Conservation (phyloP, 768 basidiomycete species). For the Rhodotorula graminis region DNA sequence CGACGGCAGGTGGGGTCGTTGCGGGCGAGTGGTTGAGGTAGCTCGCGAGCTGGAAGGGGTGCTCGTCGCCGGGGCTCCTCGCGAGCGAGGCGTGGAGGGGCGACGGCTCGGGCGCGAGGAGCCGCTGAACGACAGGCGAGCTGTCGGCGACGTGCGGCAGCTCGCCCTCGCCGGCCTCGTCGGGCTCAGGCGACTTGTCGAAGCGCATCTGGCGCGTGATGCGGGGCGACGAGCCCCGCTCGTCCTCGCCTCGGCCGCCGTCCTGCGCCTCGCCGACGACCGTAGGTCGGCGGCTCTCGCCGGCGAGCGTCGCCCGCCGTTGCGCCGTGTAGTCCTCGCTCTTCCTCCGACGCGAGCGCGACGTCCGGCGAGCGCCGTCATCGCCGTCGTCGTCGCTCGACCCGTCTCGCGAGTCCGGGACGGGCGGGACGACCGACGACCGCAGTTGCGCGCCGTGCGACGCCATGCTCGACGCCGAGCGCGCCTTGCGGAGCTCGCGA, state of each 20-base stretch:
- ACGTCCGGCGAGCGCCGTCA: not conserved
- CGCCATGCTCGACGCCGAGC: not conserved
- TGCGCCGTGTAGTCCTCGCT: not conserved
- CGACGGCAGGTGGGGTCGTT: not conserved
- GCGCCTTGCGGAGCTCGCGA: not conserved
- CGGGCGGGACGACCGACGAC: not conserved
- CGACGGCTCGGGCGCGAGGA: not conserved
- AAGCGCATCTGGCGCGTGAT: not conserved
- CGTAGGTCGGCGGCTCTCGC: not conserved
- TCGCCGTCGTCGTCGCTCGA: not conserved
- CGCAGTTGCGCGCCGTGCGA: not conserved
- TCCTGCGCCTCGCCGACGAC: not conserved
- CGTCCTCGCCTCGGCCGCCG: not conserved
- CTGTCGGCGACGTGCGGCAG: not conserved
- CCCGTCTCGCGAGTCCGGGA: not conserved
- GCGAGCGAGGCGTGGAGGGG: not conserved
- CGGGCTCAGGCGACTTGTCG: not conserved
- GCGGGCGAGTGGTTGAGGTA: constrained; percentile 3
- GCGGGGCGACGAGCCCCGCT: not conserved
- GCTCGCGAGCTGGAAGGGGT: not conserved
- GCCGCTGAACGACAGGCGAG: not conserved
- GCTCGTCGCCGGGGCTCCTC: not conserved
- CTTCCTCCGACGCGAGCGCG: not conserved
- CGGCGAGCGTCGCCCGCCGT: not conserved
- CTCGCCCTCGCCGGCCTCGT: not conserved